Percentiles rank a stretch among this genome's conserved stretches.
phyloP scores from a whole-genome alignment of 371 early-diverging fungal genomes.

The Mortierella sp. region DNA sequence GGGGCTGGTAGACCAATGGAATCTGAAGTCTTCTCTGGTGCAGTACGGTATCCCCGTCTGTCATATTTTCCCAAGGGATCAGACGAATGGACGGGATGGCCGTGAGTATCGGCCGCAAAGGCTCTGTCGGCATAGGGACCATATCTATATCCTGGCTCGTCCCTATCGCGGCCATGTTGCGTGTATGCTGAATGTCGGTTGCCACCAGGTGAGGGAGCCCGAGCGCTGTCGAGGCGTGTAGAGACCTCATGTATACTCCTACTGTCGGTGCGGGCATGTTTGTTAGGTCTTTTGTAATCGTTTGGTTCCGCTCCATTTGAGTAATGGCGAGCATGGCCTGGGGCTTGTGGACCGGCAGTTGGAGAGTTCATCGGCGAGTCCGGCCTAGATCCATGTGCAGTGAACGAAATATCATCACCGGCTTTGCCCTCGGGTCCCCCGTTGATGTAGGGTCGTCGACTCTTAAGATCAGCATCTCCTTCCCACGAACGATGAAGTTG shows the following conservation, averaged over 20 bases:
- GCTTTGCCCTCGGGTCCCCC: slow-evolving; percentile 1
- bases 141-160: slow-evolving; percentile 11
- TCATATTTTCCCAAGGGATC: not conserved
- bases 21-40: not conserved
- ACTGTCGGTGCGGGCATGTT: slow-evolving; percentile 43
- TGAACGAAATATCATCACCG: not conserved
- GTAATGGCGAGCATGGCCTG: slow-evolving; percentile 18
- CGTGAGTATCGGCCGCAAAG: slow-evolving; percentile 6
- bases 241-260: slow-evolving; percentile 14
- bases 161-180: slow-evolving; percentile 1
- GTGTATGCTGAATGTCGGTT: not conserved
- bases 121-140: slow-evolving; percentile 3
- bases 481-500: slow-evolving; percentile 14
- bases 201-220: slow-evolving; percentile 4
- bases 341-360: not conserved
- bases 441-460: not conserved
- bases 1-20: slow-evolving; percentile 2
- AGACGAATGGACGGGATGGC: not conserved
- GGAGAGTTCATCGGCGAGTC: slow-evolving; percentile 9
- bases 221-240: not conserved
- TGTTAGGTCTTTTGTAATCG: slow-evolving; percentile 33
- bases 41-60: slow-evolving; percentile 2
- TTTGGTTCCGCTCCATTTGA: slow-evolving; percentile 9
- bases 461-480: slow-evolving; percentile 11
- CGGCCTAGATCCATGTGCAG: slow-evolving; percentile 16